A percentile compares a stretch with the other conserved stretches of the same genome.
Evolutionary conservation across 208 protist genomes (phyloP).

Genomic region (Crithidia thermophila): DNA sequence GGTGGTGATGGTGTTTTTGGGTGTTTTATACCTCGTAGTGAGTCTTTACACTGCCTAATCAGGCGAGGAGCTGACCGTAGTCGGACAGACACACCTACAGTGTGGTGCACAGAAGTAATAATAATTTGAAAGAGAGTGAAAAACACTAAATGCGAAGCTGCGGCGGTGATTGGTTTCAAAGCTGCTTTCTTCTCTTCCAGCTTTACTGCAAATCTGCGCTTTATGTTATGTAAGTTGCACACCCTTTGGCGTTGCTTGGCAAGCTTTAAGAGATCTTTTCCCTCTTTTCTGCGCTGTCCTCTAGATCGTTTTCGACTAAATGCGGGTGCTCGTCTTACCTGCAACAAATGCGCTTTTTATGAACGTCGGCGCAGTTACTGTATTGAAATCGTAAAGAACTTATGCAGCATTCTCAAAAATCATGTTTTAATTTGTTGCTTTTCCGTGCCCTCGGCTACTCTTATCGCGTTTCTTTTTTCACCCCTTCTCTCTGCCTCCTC

Average conservation of each 20-base stretch:
- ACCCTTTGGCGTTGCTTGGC: not conserved
- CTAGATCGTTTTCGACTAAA: too few relatives aligned
- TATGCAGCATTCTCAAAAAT: too few relatives aligned
- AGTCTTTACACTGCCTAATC: slow-evolving; percentile 21
- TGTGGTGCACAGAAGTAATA: not conserved
- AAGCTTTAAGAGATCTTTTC: not conserved
- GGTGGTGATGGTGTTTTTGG: slow-evolving; percentile 34
- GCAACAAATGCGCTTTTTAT: too few relatives aligned
- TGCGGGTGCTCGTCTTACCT: too few relatives aligned
- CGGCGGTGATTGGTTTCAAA: too few relatives aligned
- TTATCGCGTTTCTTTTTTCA: slow-evolving; percentile 1
- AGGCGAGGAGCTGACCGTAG: not conserved
- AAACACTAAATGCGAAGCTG: too few relatives aligned
- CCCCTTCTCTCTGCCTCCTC: too few relatives aligned
- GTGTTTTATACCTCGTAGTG: slow-evolving; percentile 35
- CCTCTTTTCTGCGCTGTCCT: not conserved
- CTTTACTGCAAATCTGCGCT: not conserved
- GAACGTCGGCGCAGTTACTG: too few relatives aligned
- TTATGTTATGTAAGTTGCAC: not conserved
- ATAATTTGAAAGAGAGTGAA: not conserved
- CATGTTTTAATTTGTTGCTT: too few relatives aligned
- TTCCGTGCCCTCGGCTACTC: too few relatives aligned
- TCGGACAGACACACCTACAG: too few relatives aligned
- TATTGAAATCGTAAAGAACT: too few relatives aligned
- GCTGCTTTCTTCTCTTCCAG: not conserved